Base-by-base conservation (phyloP, 371 early-diverging fungal genomes). In the Apophysomyces variabilis region DNA sequence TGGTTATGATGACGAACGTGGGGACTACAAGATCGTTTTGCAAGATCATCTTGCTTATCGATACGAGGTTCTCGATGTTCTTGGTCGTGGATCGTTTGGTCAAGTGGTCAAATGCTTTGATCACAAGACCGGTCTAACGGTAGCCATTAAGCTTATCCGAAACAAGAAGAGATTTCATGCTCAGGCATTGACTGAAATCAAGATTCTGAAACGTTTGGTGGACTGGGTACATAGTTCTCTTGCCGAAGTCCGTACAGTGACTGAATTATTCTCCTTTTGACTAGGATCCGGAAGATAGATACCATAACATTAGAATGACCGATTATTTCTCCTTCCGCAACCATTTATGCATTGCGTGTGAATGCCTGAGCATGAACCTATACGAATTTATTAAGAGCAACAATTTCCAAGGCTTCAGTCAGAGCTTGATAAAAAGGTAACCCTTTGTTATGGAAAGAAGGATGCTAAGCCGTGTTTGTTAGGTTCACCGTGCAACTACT, bases 61-160 rank as follows among this genome's bases (percentile, higher is more conserved):
- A 5, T 97, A 95, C 78, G 95, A 96, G 76, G 83, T 97, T 26
- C 58, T 95, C 43, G 90, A 90, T n/a, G 76, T 90, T 38, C 77
- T 98, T 12, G 99, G 99, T 46, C 93, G 94, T 72, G 99, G 99
- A 7, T 95, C 96, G 6, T 99, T 98, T 81, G 98, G 99, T 12
- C 96, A 98, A 74, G 99, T 98, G 3, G 87, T 95, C 60, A 92
- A 93, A 68, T 95, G 95, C 67, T 86, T 86, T 46, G 95, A 96
- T 75, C 95, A 96, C 79, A 91, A 92, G 70, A 89, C 91, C 1
- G 92, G 94, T 38, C 83, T 83, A 45, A 79, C 87, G 47, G 93
- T 95, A 26, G 99, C 99, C 1, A 87, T 99, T 64, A 99, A 99
- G 79, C 87, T 99, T 41, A 97, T 98, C 61, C 85, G 96, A 50